Evolutionary conservation across 306 rosid species (phyloP), one percentile per base, ranked within the genome.

Genomic region (Pyrus pyrifolia): DNA sequence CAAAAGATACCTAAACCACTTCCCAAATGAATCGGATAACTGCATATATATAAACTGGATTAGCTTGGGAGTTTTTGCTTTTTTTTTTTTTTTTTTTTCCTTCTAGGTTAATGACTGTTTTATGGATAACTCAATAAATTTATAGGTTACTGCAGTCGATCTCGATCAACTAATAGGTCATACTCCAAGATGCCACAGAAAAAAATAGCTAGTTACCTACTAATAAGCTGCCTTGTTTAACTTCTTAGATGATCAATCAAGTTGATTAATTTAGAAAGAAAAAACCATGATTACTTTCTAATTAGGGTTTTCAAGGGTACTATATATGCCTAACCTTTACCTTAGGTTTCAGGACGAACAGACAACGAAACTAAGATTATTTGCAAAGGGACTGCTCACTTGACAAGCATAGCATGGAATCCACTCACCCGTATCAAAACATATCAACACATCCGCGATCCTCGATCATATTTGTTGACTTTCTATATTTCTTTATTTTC

Each of bases 281-380:
- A 61, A 23, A 13, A 5, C 3, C 2, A 11, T 5, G 11, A 30
- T 63, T 29, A 63, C 11, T 15, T 25, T 66, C 27, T 35, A 66
- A 33, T 8, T 66, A 66, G 77, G 77, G 51, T 74, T 60, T 17
- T 60, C 9, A 11, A 27, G 45, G 46, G 68, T 63, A 59, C 64
- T 59, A n/a, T 25, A 25, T 25, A 25, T 57, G 27, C 31, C 44
- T 31, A 29, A 1, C 44, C 11, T 31, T 14, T 18, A 31, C n/a
- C 23, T 3, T 60, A 42, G 45, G 17, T n/a, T 46, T 78, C 77
- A 81, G 85, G 85, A 72, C 85, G 81, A 81, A 81, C 85, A 81
- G 85, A 81, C 85, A 81, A 81, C 64, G 85, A 81, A 69, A 60
- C 85, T 11, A 77, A 72, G 85, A 55, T 35, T 81, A 67, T 67